Base-by-base conservation (phyloP, 257 asterid species). In the Nicotiana knightiana region DNA sequence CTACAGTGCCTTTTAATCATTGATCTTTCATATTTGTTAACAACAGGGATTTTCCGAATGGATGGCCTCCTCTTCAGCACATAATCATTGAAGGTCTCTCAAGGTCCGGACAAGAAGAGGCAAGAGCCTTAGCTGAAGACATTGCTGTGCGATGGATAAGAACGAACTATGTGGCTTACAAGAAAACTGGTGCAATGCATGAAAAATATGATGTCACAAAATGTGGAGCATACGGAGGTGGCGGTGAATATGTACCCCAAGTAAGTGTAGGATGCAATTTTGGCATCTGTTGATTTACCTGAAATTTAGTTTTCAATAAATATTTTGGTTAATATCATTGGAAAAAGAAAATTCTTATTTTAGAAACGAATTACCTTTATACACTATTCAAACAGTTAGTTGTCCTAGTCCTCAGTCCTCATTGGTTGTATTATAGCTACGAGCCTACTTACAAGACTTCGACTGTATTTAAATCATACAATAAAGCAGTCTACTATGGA, bases 11-110 rank as follows among this genome's bases (percentile, higher is more conserved):
- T 15, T 18, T 39, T 28, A 21, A 5, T 62, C 48, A 12, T 64
- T 57, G 6, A 30, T 13, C 51, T 58, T 57, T 81, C 77, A 33
- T 46, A 30, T 57, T 21, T 57, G 32, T 81, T 30, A 62, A 32
- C 37, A 54, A 80, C 86, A 96, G 97, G 99, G 99, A 96, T 79
- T 93, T 85, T 83, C 99, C 99, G 2, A 96, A 96, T 80, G 98
- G 99, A 32, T 96, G 99, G 98, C 96, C 98, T 0, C 99, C 99
- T 0, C 86, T 94, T 58, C 98, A 96, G 63, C 98, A 96, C 94
- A 86, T 96, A 91, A 96, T 93, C 15, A 93, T 87, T 7, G 98
- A 96, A 85, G 99, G 98, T 65, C 93, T 94, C 12, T 86, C 76
- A 16, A 90, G 65, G 79, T 91, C 93, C 0, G 89, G 90, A 48